Evolutionary conservation across 2,329 filamentous ascomycete species (phyloP).

Genomic region (Neonectria magnoliae): DNA sequence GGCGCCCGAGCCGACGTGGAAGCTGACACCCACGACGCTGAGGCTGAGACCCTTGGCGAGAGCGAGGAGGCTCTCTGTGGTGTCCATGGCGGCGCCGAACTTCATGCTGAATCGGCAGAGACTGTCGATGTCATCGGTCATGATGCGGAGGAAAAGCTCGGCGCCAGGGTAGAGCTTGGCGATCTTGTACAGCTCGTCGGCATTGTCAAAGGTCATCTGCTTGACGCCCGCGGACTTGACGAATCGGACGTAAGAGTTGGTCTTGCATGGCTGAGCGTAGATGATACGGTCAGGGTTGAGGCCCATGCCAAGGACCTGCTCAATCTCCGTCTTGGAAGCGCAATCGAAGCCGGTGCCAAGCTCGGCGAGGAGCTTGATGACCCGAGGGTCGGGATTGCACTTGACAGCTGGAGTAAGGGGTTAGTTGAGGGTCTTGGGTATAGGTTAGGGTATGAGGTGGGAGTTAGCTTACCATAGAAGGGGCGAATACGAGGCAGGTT

Average conservation of each 20-base stretch:
- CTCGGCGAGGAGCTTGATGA: constrained; percentile 86
- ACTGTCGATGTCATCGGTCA: constrained; percentile 95
- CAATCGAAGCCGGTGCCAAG: constrained; percentile 98
- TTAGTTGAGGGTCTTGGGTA: constrained; percentile 15
- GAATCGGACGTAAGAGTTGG: constrained; percentile 95
- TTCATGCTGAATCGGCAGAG: constrained; percentile 96
- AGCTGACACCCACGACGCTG: constrained; percentile 94
- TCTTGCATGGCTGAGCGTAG: constrained; percentile 99
- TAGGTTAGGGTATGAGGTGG: not conserved
- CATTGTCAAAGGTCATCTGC: constrained; percentile 99
- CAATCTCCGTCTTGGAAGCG: constrained; percentile 96
- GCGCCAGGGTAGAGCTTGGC: constrained; percentile 90
- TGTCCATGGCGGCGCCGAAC: constrained; percentile 91
- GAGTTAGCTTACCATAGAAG: constrained; percentile 81
- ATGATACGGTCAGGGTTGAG: constrained; percentile 92
- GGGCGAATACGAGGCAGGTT: constrained; percentile 92
- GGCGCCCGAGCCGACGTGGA: constrained; percentile 96
- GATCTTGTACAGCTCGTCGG: constrained; percentile 97
- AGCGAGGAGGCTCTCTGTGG: constrained; percentile 78
- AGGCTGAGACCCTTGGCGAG: constrained; percentile 84
- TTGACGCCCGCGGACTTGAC: constrained; percentile 86
- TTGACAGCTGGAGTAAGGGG: constrained; percentile 80
- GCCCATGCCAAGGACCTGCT: constrained; percentile 85
- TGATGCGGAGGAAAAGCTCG: constrained; percentile 92
- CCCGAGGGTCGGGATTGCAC: constrained; percentile 93